Percentiles rank a stretch among this genome's conserved stretches.
Conservation (phyloP, 1,284 basidiomycete genomes). For the Rhodotorula sp. region DNA sequence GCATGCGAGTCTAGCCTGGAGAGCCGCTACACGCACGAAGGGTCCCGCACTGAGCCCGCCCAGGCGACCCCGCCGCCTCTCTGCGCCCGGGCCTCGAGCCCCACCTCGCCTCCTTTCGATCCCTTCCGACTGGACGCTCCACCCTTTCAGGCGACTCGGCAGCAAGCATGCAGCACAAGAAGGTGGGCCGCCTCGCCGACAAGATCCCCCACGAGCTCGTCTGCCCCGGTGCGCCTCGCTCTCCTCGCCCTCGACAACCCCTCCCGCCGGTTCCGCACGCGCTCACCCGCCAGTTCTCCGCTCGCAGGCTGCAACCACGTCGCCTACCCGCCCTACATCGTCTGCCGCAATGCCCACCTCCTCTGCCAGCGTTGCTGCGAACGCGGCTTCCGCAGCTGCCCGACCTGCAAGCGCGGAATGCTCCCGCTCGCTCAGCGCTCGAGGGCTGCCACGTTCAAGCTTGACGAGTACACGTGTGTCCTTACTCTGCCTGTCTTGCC, state of each 20-base stretch:
- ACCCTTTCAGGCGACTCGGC: too few species aligned
- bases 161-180: too few species aligned
- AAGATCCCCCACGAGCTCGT: too few species aligned
- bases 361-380: not conserved
- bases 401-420: not conserved
- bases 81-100: too few species aligned
- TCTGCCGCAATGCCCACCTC: not conserved
- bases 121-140: too few species aligned
- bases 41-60: too few species aligned
- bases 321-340: not conserved
- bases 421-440: not conserved
- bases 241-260: not conserved
- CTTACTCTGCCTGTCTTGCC: not conserved
- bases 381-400: not conserved
- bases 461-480: not conserved
- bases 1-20: too few species aligned
- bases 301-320: not conserved
- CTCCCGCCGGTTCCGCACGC: not conserved
- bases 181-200: too few species aligned
- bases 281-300: accelerated
- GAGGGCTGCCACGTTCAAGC: not conserved
- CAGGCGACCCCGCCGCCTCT: too few species aligned
- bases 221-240: not conserved
- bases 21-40: too few species aligned
- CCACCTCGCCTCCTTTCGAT: too few species aligned